Percentiles rank a stretch among this genome's conserved stretches.
Conservation (phyloP, 2,329 filamentous ascomycete species). For the Sclerotinia subarctica region DNA sequence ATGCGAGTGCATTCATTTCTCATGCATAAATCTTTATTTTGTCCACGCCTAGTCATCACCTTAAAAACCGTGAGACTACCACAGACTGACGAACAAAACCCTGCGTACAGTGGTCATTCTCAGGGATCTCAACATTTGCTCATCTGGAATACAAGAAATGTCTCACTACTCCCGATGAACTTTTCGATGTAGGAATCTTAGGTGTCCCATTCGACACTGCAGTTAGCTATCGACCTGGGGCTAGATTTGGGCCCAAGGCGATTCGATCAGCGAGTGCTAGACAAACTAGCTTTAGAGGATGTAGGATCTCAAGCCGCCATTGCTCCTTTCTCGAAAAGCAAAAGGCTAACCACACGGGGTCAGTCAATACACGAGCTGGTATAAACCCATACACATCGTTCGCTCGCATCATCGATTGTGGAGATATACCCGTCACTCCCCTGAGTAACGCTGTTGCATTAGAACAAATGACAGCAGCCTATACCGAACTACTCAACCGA, state of each 20-base stretch:
- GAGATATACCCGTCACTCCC: slow-evolving; percentile 82
- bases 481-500: slow-evolving; percentile 34
- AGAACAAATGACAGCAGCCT: slow-evolving; percentile 65
- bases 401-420: slow-evolving; percentile 81
- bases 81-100: neutral
- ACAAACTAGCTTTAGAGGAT: slow-evolving; percentile 75
- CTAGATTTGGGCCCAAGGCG: slow-evolving; percentile 81
- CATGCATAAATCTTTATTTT: neutral
- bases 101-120: slow-evolving; percentile 57
- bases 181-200: slow-evolving; percentile 69
- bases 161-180: slow-evolving; percentile 56
- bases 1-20: neutral
- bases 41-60: neutral
- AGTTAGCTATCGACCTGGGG: slow-evolving; percentile 66
- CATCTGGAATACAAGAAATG: slow-evolving; percentile 68
- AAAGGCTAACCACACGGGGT: neutral
- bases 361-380: slow-evolving; percentile 70
- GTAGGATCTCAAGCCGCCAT: neutral
- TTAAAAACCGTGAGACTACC: neutral
- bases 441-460: slow-evolving; percentile 82
- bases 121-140: slow-evolving; percentile 72
- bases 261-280: slow-evolving; percentile 81
- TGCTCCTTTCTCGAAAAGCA: neutral
- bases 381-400: slow-evolving; percentile 82
- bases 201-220: slow-evolving; percentile 74